These are phyloP conservation scores for Vanrija humicola DNA, from an alignment of 1,284 basidiomycete species.

Conservation along the genomic window DNA sequence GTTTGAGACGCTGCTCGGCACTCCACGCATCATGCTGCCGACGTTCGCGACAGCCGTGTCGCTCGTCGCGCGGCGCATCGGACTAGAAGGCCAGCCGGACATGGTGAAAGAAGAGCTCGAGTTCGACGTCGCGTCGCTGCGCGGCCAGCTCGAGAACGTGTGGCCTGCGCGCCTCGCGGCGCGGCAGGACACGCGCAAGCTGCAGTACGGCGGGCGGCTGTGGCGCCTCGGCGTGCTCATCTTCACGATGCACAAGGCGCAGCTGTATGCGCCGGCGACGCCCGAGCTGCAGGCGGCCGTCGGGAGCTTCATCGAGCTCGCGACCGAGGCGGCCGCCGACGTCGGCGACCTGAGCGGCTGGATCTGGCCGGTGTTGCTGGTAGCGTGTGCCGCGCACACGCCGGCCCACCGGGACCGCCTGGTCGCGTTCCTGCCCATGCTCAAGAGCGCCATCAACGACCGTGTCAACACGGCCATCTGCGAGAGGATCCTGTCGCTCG, in stretches of 20 bases:
- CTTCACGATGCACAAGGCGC: conserved; percentile 3
- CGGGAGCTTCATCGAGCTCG: not conserved
- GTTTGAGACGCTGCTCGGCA: conserved; percentile 3
- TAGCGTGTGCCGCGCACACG: conserved; percentile 1
- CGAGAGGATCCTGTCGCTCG: not conserved
- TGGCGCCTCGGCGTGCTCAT: conserved; percentile 4
- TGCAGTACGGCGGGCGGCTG: conserved; percentile 7
- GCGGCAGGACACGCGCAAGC: not conserved
- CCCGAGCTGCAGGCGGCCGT: not conserved
- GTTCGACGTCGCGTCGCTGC: conserved; percentile 1
- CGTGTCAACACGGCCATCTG: not conserved
- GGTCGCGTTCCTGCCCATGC: not conserved
- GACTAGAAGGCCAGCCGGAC: not conserved
- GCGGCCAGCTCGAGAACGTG: conserved; percentile 4
- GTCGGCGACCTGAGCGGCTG: conserved; percentile 5
- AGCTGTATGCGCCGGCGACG: not conserved
- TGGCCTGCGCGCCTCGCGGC: conserved; percentile 6
- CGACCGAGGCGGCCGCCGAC: not conserved
- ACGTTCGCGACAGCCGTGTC: not conserved
- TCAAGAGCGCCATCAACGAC: not conserved
- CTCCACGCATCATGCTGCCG: conserved; percentile 3
- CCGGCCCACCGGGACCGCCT: not conserved
- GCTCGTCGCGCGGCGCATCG: not conserved
- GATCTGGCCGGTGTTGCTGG: conserved; percentile 4
- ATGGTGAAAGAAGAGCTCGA: conserved; percentile 6